Evolutionary conservation across 768 basidiomycete genomes (phyloP), one percentile per base, ranked within the genome.

Genomic region (Suillus brevipes): DNA sequence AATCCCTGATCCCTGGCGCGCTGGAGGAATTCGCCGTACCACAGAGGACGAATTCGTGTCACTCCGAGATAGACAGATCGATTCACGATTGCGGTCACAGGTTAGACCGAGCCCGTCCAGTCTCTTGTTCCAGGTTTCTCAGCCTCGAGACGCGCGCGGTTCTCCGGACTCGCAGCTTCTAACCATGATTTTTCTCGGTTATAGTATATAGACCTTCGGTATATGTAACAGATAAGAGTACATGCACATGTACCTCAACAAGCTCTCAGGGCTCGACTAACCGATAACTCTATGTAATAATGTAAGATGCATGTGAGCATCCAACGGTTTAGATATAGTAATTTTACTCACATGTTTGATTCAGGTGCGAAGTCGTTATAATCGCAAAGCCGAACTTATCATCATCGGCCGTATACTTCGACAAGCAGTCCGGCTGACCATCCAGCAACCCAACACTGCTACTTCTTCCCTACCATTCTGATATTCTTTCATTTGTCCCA

Each of bases 151-250:
- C 37, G 16, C 38, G 14, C 8, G 14, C n/a, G n/a, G 36, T 42
- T 36, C 20, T 53, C 34, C 31, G 58, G 18, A 20, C 40, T 28
- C 12, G 9, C 23, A 58, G 56, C 37, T 58, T 58, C 56, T 38
- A 23, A 25, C 4, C 56, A 18, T 31, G 9, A 34, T n/a, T 20
- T 34, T 34, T 6, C 53, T 55, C 31, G 53, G 34, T 36, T 55
- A 55, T 20, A 50, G 49, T 25, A 49, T 49, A 25, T 25, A 20
- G 31, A 34, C 53, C 53, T 55, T 55, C 53, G 53, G 53, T n/a
- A n/a, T 55, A 36, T 55, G 53, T 55, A 55, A 55, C 20, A 58
- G 37, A 57, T 57, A 57, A 37, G 55, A n/a, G n/a, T 10, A 8
- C 10, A 31, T 31, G 12, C 28, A 20, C 38, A 58, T 58, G 34